phyloP scores from a whole-genome alignment of 2,329 filamentous ascomycete species.

The Pseudogymnoascus sp. region DNA sequence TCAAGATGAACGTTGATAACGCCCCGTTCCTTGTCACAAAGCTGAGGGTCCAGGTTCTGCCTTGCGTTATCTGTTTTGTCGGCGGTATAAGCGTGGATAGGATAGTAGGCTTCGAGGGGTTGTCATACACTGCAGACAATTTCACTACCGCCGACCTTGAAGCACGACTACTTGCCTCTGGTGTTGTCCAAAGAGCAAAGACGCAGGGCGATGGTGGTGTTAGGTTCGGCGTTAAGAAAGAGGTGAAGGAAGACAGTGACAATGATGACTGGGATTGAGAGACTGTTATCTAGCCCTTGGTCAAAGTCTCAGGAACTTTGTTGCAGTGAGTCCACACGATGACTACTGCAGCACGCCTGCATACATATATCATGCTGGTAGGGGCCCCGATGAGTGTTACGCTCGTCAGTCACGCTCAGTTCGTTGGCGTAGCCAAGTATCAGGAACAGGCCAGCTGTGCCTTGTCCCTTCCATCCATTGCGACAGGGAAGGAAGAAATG shows the following conservation, averaged over 20 bases:
- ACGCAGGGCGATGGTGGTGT: slow-evolving; percentile 38
- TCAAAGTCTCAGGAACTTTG: slow-evolving; percentile 9
- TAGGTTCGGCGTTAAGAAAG: slow-evolving; percentile 28
- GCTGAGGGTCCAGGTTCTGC: slow-evolving; percentile 49
- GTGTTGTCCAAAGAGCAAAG: slow-evolving; percentile 46
- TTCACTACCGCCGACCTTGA: slow-evolving; percentile 50
- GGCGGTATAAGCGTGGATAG: slow-evolving; percentile 48
- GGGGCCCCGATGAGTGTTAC: neutral
- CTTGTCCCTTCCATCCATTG: neutral
- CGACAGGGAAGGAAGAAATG: neutral
- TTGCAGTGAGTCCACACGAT: neutral
- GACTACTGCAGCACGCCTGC: neutral
- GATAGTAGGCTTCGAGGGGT: slow-evolving; percentile 52
- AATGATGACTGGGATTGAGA: slow-evolving; percentile 41
- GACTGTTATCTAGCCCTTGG: neutral
- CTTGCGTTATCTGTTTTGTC: slow-evolving; percentile 51
- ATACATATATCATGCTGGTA: neutral
- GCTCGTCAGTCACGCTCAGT: neutral
- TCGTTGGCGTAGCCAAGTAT: neutral
- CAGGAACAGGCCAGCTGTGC: neutral
- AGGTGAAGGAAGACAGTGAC: slow-evolving; percentile 37
- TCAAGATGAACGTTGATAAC: slow-evolving; percentile 53
- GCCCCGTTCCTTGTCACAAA: slow-evolving; percentile 52
- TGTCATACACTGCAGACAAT: slow-evolving; percentile 43
- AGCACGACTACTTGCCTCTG: slow-evolving; percentile 40